Conservation (phyloP, 2,329 filamentous ascomycete genomes). For the Epichloe scottii region DNA sequence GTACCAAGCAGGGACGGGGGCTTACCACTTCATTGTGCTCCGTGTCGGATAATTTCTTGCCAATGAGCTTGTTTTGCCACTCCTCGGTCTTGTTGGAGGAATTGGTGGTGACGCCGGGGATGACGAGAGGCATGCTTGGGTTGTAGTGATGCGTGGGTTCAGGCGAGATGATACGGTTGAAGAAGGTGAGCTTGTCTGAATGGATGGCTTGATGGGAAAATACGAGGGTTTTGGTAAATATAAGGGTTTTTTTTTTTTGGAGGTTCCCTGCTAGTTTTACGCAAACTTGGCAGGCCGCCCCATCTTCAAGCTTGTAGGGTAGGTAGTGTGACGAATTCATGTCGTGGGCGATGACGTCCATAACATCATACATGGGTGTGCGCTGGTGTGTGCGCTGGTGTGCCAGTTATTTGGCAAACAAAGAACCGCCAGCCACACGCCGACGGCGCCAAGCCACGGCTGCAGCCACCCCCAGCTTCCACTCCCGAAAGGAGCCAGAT, state of each 20-base stretch:
- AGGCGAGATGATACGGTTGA: not conserved
- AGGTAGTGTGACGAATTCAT: slow-evolving; percentile 1
- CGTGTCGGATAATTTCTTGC: slow-evolving; percentile 46
- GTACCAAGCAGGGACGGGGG: not conserved
- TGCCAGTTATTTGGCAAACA: too few species aligned
- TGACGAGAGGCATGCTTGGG: slow-evolving; percentile 50
- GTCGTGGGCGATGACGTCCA: slow-evolving; percentile 3
- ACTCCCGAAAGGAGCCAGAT: too few species aligned
- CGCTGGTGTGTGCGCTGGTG: too few species aligned
- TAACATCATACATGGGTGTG: too few species aligned
- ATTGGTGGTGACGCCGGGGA: slow-evolving; percentile 42
- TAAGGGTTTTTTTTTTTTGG: not conserved
- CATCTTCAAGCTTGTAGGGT: not conserved
- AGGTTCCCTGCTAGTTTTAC: too few species aligned
- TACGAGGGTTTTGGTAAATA: not conserved
- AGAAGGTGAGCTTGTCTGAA: not conserved
- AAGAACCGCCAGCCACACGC: too few species aligned
- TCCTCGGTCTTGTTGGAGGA: slow-evolving; percentile 36
- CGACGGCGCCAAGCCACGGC: too few species aligned
- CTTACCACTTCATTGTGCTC: slow-evolving; percentile 40
- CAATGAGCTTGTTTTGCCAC: slow-evolving; percentile 50
- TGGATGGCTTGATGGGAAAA: not conserved
- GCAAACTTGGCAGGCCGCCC: not conserved
- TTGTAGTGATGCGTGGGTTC: not conserved
- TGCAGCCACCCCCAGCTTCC: too few species aligned